A percentile compares a stretch with the other conserved stretches of the same genome.
phyloP scores from a whole-genome alignment of 768 basidiomycete genomes.

The Leucosporidium creatinivorum region DNA sequence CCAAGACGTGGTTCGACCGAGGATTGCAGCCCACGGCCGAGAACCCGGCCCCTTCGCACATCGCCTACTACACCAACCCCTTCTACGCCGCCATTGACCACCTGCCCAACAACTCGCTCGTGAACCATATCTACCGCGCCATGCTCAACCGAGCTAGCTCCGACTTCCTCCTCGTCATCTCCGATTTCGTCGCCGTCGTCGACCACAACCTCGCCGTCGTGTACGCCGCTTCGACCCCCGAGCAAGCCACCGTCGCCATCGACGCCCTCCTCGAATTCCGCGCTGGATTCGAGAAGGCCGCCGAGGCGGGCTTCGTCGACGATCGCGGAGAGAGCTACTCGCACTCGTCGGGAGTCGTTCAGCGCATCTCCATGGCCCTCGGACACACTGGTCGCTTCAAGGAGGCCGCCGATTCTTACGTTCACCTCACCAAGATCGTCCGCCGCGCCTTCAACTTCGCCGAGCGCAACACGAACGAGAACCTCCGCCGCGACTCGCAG shows the following conservation, averaged over 20 bases:
- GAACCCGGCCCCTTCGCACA: constrained; percentile 1
- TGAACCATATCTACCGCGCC: constrained; percentile 30
- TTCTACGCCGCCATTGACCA: constrained; percentile 22
- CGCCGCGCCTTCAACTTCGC: neutral
- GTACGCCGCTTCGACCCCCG: neutral
- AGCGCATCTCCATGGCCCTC: constrained; percentile 2
- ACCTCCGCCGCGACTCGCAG: neutral
- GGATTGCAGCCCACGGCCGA: neutral
- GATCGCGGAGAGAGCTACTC: neutral
- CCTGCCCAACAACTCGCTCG: neutral
- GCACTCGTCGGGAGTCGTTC: constrained; percentile 21
- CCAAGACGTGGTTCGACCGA: constrained; percentile 53
- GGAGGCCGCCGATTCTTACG: neutral
- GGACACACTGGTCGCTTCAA: constrained; percentile 7
- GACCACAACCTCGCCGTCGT: constrained; percentile 22
- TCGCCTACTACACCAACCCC: constrained; percentile 11
- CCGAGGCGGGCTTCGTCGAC: constrained; percentile 1
- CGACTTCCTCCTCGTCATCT: constrained; percentile 7
- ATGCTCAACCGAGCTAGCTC: constrained; percentile 14
- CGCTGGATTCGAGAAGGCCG: constrained; percentile 3
- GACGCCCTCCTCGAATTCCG: constrained; percentile 21
- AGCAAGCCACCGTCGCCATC: neutral
- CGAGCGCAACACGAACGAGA: neutral
- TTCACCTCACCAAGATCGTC: constrained; percentile 24
- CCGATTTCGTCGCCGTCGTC: constrained; percentile 24